Base-by-base conservation (phyloP, 768 basidiomycete genomes). In the Mycena venus region DNA sequence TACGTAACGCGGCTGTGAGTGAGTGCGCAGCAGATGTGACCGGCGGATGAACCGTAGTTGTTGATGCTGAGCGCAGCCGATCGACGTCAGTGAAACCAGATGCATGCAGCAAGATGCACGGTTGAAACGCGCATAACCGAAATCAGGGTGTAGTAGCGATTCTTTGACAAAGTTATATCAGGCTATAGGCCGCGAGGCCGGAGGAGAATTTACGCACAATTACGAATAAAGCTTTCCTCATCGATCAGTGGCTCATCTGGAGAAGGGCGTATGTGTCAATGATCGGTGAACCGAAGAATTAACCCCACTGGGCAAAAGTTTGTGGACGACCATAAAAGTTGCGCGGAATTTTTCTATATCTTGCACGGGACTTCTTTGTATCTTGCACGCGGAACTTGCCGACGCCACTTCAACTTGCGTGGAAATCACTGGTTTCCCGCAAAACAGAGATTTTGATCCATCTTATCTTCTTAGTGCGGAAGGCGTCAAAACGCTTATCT, bases 121-220 rank as follows among this genome's bases (percentile, higher is more conserved):
- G 29, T 42, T 11, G 21, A 53, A 40, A 83, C 90, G 78, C 78
- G 91, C 91, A 89, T 72, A 47, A 88, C 88, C 32, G 86, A 87
- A 78, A 83, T 78, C 70, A 91, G 78, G 15, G 86, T 83, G 80
- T 90, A 91, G 78, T 91, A 92, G 21, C 91, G 90, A 81, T 91
- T 91, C 91, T 91, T 73, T 8, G 42, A 25, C 6, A 2, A n/a
- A 64, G 40, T 4, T 29, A 29, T n/a, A 23, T 60, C 15, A 68
- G 49, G 49, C n/a, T 12, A 25, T 17, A 11, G n/a, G 55, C 31
- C 38, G 58, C 38, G 64, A 40, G n/a, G 64, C 4, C 29, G 58
- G 49, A 27, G 55, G 27, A 58, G 1, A 60, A 47, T 19, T 2
- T n/a, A 79, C 86, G 76, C 71, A 91, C 91, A 70, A 90, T 44